Base-by-base conservation (phyloP, 331 rosid genomes). In the Ulmus americana region DNA sequence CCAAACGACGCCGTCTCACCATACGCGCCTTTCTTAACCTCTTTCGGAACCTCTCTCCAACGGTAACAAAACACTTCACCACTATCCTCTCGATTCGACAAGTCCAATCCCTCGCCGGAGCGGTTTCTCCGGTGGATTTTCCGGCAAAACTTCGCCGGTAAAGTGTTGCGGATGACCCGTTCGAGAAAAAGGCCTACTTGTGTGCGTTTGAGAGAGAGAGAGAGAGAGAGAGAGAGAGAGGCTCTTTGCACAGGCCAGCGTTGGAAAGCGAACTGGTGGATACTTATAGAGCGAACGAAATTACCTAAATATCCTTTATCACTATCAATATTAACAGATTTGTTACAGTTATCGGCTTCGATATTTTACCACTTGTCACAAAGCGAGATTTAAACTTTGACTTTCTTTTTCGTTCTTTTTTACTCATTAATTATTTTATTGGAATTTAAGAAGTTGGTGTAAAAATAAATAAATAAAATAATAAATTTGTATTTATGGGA, bases 1-100 rank as follows among this genome's bases (percentile, higher is more conserved):
- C 58, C 46, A 80, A 87, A 70, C 83, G 83, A 40, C 82, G 83
- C 76, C 87, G 85, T 71, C 69, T 77, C 59, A 79, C 71, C 96
- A 86, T 89, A 82, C 85, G 85, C 75, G 70, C 81, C 35, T 72
- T 38, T 51, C 0, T 40, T 57, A 28, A 72, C 68, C 75, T 59
- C 47, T 43, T 56, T 48, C 20, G 10, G 15, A 2, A 15, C 53
- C 13, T 13, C 56, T 45, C 16, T 61, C 43, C 62, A 22, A 45
- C 47, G 52, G 35, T 42, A n/a, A 5, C 45, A 58, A 58, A 56
- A 15, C 57, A 10, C 52, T 51, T 20, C 42, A 0, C 38, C 6
- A 20, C 8, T 39, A 53, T 46, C 35, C 16, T 3, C 45, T 49
- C 63, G 60, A 58, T 60, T 15, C 20, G 5, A 20, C 16, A 20